A percentile compares a stretch with the other conserved stretches of the same genome.
These are phyloP conservation scores for Cucurbita maxima DNA, from an alignment of 306 rosid genomes.

Conservation along the genomic window DNA sequence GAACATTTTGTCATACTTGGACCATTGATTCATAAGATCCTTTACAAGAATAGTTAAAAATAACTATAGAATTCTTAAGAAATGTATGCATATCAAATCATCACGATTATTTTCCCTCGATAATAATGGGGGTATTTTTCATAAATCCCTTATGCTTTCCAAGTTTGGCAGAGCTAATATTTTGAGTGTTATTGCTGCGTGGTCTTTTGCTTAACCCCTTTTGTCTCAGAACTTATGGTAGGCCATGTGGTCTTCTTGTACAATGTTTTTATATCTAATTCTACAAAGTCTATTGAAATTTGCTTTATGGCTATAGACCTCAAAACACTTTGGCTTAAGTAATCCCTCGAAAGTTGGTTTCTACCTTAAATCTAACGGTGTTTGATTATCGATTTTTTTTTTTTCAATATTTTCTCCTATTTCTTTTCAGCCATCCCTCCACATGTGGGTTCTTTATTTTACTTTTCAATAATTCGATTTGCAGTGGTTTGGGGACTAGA, in stretches of 20 bases:
- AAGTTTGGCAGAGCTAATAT: neutral
- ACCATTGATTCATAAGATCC: neutral
- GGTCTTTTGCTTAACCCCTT: neutral
- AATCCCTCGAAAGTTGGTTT: neutral
- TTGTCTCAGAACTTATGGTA: neutral
- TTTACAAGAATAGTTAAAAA: neutral
- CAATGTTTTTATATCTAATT: neutral
- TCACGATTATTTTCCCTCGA: neutral
- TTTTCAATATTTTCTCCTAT: neutral
- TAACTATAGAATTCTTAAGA: neutral
- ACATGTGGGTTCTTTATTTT: neutral
- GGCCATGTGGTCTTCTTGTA: neutral
- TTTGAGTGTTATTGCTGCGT: neutral
- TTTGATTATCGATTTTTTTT: neutral
- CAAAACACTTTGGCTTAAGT: neutral
- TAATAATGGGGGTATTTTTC: neutral
- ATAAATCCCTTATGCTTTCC: neutral
- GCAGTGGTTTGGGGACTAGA: neutral
- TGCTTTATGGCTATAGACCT: neutral
- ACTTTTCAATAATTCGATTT: neutral
- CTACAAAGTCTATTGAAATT: neutral
- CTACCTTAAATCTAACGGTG: neutral
- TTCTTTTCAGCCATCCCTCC: neutral
- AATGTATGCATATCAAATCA: neutral
- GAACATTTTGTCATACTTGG: neutral